These are phyloP conservation scores for Massariosphaeria phaeospora DNA, from an alignment of 495 filamentous ascomycete genomes.

Conservation along the genomic window DNA sequence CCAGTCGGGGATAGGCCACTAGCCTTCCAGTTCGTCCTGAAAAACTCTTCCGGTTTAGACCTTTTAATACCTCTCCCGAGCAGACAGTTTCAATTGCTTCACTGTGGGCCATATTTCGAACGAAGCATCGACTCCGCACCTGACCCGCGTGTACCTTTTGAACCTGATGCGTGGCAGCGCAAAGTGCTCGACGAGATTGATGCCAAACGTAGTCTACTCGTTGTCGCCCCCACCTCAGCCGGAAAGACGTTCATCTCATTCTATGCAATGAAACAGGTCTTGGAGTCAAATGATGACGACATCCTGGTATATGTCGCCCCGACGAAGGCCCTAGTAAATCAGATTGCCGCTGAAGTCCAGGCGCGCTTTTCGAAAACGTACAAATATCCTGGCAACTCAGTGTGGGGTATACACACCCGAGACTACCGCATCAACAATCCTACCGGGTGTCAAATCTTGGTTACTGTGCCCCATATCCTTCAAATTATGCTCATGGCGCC, in stretches of 20 bases:
- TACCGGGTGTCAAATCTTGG: conserved; percentile 64
- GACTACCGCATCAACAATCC: conserved; percentile 69
- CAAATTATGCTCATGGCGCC: conserved; percentile 74
- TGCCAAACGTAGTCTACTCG: conserved; percentile 60
- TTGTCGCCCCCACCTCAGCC: conserved; percentile 72
- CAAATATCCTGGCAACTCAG: conserved; percentile 53
- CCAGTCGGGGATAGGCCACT: conserved; percentile 36
- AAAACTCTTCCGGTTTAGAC: conserved; percentile 18
- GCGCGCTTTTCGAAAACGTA: conserved; percentile 62
- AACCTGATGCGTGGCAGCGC: conserved; percentile 72
- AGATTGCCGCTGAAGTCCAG: conserved; percentile 71
- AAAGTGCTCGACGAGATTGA: conserved; percentile 70
- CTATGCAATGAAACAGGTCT: conserved; percentile 73
- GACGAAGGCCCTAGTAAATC: conserved; percentile 78
- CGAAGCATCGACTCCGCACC: conserved; percentile 61
- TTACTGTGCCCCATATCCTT: conserved; percentile 72
- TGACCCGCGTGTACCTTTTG: conserved; percentile 62
- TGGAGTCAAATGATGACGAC: conserved; percentile 60
- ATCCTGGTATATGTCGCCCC: conserved; percentile 74
- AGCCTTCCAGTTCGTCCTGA: conserved; percentile 40
- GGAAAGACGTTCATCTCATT: conserved; percentile 62
- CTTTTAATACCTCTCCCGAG: conserved; percentile 34
- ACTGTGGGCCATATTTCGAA: conserved; percentile 71
- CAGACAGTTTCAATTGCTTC: conserved; percentile 57
- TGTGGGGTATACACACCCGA: conserved; percentile 76